phyloP scores from a whole-genome alignment of 352 stramenopile species.

The Vaucheria bursata region DNA sequence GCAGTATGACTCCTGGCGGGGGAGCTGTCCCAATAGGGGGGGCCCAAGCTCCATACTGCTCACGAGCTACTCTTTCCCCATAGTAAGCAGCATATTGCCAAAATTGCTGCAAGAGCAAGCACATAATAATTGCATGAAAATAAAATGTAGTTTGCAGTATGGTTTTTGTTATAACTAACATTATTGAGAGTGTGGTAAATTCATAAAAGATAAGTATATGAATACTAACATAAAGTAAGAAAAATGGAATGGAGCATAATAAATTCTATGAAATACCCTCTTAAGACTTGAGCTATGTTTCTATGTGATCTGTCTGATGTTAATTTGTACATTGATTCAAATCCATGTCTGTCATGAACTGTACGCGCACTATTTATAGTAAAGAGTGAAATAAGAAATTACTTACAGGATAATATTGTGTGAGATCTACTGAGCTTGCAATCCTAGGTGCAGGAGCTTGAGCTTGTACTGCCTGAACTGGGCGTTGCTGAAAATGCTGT shows the following conservation, averaged over 20 bases:
- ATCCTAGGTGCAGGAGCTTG: constrained; percentile 14
- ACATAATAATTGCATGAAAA: neutral
- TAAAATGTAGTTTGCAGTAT: constrained; percentile 30
- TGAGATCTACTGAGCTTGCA: constrained; percentile 32
- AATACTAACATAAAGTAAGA: neutral
- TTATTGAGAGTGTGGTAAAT: neutral
- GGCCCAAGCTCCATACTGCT: constrained; percentile 68
- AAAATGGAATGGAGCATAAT: neutral
- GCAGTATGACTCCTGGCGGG: constrained; percentile 46
- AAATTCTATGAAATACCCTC: neutral
- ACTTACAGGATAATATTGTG: constrained; percentile 42
- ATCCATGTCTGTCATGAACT: too few relatives aligned
- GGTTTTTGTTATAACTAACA: too few relatives aligned
- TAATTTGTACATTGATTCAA: too few relatives aligned
- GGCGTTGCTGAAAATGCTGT: constrained; percentile 22
- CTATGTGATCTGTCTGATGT: too few relatives aligned
- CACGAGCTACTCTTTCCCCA: constrained; percentile 63
- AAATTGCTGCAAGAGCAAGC: constrained; percentile 53
- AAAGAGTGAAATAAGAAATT: too few relatives aligned
- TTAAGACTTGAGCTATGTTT: constrained; percentile 35
- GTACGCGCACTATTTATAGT: too few relatives aligned
- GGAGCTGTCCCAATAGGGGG: constrained; percentile 60
- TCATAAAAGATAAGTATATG: neutral
- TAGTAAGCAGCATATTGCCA: constrained; percentile 74
- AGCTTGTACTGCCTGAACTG: constrained; percentile 38